phyloP scores from a whole-genome alignment of 1,284 basidiomycete genomes.

The Peniophora sp. region DNA sequence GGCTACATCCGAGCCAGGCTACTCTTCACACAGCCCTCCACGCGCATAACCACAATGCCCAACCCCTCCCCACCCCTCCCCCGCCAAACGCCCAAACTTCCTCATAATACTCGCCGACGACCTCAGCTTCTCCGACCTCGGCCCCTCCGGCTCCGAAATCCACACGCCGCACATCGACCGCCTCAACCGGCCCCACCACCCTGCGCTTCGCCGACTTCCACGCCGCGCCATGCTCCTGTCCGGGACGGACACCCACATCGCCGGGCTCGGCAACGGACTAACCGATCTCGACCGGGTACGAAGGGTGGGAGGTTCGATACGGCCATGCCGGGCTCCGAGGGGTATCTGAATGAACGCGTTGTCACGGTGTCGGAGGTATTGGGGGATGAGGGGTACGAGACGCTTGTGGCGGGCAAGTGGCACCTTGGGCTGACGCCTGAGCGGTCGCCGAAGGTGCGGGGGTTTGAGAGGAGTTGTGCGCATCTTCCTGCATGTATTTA shows the following conservation, averaged over 20 bases:
- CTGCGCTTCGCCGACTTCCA: slow-evolving; percentile 15
- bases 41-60: no score
- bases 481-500: slow-evolving; percentile 13
- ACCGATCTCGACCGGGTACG: slow-evolving; percentile 13
- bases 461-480: slow-evolving; percentile 15
- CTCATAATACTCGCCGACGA: slow-evolving; percentile 17
- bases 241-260: slow-evolving; percentile 16
- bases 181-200: slow-evolving; percentile 8
- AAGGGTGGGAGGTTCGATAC: not conserved
- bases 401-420: slow-evolving; percentile 18
- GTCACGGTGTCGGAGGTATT: slow-evolving; percentile 10
- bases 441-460: slow-evolving; percentile 11
- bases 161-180: slow-evolving; percentile 14
- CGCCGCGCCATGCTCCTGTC: slow-evolving; percentile 16
- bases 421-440: slow-evolving; percentile 14
- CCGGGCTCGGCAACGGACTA: slow-evolving; percentile 10
- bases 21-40: no score
- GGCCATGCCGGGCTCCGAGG: slow-evolving; percentile 4
- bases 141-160: slow-evolving; percentile 18
- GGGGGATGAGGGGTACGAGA: slow-evolving; percentile 15
- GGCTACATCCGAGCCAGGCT: no score
- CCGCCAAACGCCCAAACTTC: slow-evolving; percentile 16
- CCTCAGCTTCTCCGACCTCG: slow-evolving; percentile 18
- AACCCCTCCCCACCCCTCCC: no score
- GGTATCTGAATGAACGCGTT: slow-evolving; percentile 16